Conservation (phyloP, 257 asterid species). For the Voacanga thouarsii region DNA sequence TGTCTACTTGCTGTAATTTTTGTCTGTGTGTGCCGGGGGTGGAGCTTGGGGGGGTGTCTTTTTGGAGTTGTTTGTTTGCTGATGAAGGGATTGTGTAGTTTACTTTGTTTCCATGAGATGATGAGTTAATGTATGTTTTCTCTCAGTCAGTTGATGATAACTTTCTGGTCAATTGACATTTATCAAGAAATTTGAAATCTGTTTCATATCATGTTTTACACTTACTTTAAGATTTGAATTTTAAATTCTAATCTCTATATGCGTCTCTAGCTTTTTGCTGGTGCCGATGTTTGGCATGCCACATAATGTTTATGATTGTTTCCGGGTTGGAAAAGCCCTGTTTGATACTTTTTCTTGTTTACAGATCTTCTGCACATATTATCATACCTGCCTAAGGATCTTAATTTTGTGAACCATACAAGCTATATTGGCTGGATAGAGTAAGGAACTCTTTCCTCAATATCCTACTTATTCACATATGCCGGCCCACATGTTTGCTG, state of each 20-base stretch:
- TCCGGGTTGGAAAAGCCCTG: conserved; percentile 10
- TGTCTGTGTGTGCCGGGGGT: background rate
- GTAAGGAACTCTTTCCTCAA: conserved; percentile 42
- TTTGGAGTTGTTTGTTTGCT: background rate
- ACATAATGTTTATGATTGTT: background rate
- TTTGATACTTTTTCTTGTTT: conserved; percentile 22
- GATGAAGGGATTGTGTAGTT: background rate
- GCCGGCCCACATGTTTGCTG: background rate
- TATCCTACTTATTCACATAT: background rate
- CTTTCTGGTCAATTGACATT: background rate
- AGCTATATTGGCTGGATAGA: conserved; percentile 98
- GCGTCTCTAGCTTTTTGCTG: background rate
- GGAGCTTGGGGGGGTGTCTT: background rate
- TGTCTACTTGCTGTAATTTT: background rate
- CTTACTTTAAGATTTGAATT: background rate
- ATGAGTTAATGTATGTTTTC: background rate
- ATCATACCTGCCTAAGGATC: conserved; percentile 80
- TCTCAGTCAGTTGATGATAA: background rate
- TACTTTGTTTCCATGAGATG: background rate
- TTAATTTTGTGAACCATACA: conserved; percentile 84
- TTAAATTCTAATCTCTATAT: background rate
- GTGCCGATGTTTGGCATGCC: background rate
- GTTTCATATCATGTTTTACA: background rate
- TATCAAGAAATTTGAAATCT: background rate
- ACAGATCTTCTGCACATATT: conserved; percentile 94